Evolutionary conservation across 768 basidiomycete species (phyloP), one percentile per base, ranked within the genome.

Genomic region (Boletus pseudo-olivaceus): DNA sequence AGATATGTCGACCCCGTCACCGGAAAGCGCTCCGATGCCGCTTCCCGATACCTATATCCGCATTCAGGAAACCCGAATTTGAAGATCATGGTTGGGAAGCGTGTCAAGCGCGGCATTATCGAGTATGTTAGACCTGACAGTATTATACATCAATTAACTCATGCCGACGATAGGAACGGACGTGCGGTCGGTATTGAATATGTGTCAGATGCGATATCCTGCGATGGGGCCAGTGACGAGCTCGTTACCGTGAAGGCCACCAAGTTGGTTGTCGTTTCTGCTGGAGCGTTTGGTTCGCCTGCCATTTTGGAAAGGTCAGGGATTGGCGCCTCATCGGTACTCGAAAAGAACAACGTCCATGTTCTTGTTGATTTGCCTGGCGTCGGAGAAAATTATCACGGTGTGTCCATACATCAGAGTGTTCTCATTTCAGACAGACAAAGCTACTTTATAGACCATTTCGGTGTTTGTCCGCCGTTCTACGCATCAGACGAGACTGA

Each of bases 381-480:
- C 7, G 90, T 94, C 0, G 90, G 90, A 11, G 84, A 87, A 63
- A 81, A 89, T 57, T 82, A 80, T 49, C 75, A 78, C 58, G 83
- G 82, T 79, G 48, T 37, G 68, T 59, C 17, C 0, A 0, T 23
- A 4, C 1, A 3, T 5, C 4, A 2, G 5, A 1, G 3, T 7
- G 1, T 8, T 2, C 37, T 17, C 15, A 6, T 33, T n/a, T 35
- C 23, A 33, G 7, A 17, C 9, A 14, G 29, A 29, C 10, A 7
- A 15, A n/a, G 1, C 6, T 34, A 7, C 26, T 35, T 20, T 37
- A 5, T 37, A 74, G 55, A 77, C 72, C 55, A 73, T 50, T 55
- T 65, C 8, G 61, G 63, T 17, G 11, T 53, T 11, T 60, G 66
- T 29, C 11, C 17, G n/a, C 49, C 60, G 0, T 84, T 76, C 57